phyloP scores from a whole-genome alignment of 768 basidiomycete species.

The Clathrus columnatus region DNA sequence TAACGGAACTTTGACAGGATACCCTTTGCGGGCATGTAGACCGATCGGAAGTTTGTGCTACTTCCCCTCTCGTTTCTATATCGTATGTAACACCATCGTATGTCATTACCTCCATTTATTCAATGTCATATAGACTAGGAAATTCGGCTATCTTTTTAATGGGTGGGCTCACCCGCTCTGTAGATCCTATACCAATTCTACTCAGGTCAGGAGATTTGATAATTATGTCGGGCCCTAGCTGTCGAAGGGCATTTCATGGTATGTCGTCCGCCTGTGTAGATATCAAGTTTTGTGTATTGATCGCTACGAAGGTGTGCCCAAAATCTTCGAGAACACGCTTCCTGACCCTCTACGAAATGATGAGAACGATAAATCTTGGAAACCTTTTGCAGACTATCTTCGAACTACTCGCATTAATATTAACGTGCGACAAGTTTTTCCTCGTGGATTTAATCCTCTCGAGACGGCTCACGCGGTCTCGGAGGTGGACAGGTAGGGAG shows the following conservation, averaged over 20 bases:
- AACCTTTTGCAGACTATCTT: slow-evolving; percentile 52
- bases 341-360: slow-evolving; percentile 46
- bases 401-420: slow-evolving; percentile 72
- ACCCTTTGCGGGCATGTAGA: slow-evolving; percentile 98
- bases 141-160: slow-evolving; percentile 86
- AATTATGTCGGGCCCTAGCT: slow-evolving; percentile 84
- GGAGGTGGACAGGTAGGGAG: no score
- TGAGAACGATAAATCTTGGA: slow-evolving; percentile 40
- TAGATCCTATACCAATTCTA: slow-evolving; percentile 69
- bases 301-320: slow-evolving; percentile 65
- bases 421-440: slow-evolving; percentile 64
- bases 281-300: neutral
- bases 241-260: slow-evolving; percentile 91
- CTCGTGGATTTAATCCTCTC: slow-evolving; percentile 4
- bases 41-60: slow-evolving; percentile 87
- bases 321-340: slow-evolving; percentile 74
- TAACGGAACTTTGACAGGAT: slow-evolving; percentile 38
- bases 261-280: slow-evolving; percentile 19
- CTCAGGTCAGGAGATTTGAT: slow-evolving; percentile 87
- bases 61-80: slow-evolving; percentile 86
- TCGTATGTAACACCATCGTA: slow-evolving; percentile 49
- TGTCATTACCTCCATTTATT: neutral
- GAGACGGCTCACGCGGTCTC: no score
- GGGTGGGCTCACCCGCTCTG: slow-evolving; percentile 72
- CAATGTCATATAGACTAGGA: slow-evolving; percentile 52